Conservation (phyloP, 257 asterid genomes). For the Solanum dulcamara region DNA sequence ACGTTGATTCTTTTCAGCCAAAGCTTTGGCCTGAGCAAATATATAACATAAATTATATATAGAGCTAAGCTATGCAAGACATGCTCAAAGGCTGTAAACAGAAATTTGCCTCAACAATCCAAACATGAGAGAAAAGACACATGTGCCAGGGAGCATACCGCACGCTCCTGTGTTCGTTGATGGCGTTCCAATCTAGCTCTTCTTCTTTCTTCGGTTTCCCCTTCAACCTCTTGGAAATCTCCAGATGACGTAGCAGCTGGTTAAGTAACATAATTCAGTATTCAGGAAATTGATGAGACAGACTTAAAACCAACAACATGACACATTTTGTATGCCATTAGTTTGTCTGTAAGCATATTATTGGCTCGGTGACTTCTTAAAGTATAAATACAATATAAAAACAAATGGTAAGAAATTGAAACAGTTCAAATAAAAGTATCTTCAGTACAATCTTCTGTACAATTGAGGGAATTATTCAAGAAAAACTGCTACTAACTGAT, state of each 20-base stretch:
- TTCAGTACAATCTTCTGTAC: background rate
- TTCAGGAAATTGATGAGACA: slow-evolving; percentile 10
- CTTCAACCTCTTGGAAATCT: slow-evolving; percentile 80
- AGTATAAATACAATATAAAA: background rate
- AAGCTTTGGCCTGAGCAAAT: slow-evolving; percentile 73
- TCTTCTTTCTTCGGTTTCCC: slow-evolving; percentile 95
- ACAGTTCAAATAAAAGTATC: background rate
- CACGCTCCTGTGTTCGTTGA: slow-evolving; percentile 95
- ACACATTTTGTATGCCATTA: background rate
- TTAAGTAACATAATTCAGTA: slow-evolving; percentile 11
- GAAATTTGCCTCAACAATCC: background rate
- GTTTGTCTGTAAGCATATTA: background rate
- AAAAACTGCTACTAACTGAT: background rate
- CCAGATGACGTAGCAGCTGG: slow-evolving; percentile 67
- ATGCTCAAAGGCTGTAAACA: background rate
- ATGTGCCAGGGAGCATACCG: slow-evolving; percentile 33
- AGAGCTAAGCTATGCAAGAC: background rate
- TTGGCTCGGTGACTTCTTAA: background rate
- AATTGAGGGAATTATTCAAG: background rate
- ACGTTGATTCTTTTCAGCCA: slow-evolving; percentile 94
- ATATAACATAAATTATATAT: background rate
- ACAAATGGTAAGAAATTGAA: background rate
- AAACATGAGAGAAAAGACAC: background rate
- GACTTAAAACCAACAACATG: background rate
- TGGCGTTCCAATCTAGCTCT: slow-evolving; percentile 89